Evolutionary conservation across 495 filamentous ascomycete species (phyloP), one percentile per base, ranked within the genome.

Genomic region (Glonium stellatum): DNA sequence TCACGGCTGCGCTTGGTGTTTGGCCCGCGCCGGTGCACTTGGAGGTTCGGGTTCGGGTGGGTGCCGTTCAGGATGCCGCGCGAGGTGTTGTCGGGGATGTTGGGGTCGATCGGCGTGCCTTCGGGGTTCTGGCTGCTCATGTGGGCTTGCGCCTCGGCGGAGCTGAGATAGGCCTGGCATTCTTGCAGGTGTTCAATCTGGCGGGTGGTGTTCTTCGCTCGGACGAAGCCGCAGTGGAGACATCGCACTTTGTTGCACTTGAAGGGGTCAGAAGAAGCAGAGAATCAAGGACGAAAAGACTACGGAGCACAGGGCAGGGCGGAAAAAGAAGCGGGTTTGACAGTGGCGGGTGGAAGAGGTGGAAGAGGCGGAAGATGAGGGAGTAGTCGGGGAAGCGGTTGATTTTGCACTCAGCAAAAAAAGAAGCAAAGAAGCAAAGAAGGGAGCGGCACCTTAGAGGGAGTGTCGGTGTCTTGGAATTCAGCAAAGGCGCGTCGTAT

Each of bases 171-270:
- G 15, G 60, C 62, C 35, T 65, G 57, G 61, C 73, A 76, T 48
- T 59, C 55, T 44, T 71, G 67, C 15, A 76, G 67, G 52, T 76
- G 73, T 55, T 76, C 73, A 55, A 70, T 71, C 61, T 76, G 73
- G 55, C 73, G 71, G 0, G 73, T 76, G 4, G 71, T 72, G 62
- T 76, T 76, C 67, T 76, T 76, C 34, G 73, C 73, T 46, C 73
- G 71, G 35, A 69, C 64, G 56, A 65, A 74, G 37, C 73, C 73
- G 61, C 73, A 76, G 54, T 74, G 63, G 4, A 69, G 62, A 60
- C 73, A 76, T 55, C 73, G 69, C n/a, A 73, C 70, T 55, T 72
- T 72, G 58, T 71, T 73, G 62, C 73, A 76, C 72, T 75, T 60
- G 23, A 46, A n/a, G 15, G 37, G 54, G 61, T 51, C 56, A 37